Evolutionary conservation across 352 stramenopile genomes (phyloP).

Genomic region (Phytophthora hibernalis): DNA sequence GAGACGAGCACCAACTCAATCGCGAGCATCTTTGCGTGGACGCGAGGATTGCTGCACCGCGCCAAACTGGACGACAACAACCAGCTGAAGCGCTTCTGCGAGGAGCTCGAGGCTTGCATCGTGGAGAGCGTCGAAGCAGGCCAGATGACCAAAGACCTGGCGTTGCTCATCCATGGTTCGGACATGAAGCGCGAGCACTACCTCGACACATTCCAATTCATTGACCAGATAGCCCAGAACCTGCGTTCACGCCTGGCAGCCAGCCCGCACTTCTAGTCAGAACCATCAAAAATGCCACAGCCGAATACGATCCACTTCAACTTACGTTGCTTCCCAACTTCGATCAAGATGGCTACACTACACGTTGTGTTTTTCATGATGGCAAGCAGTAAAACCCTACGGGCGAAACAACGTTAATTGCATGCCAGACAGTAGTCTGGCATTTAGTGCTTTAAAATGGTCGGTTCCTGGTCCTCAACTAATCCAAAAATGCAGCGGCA

Average conservation of each 20-base stretch:
- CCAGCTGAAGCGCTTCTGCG: constrained; percentile 72
- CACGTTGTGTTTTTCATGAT: no score
- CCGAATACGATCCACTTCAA: neutral
- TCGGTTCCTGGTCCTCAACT: neutral
- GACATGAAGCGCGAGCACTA: constrained; percentile 84
- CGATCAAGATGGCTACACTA: neutral
- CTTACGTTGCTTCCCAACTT: neutral
- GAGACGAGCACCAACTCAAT: constrained; percentile 91
- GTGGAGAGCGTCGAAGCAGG: constrained; percentile 86
- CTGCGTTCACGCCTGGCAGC: constrained; percentile 43
- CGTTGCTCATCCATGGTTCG: constrained; percentile 80
- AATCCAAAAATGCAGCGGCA: constrained; percentile 8
- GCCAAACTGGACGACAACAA: constrained; percentile 88
- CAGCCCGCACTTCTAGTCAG: constrained; percentile 49
- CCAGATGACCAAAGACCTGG: constrained; percentile 91
- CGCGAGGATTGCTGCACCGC: constrained; percentile 80
- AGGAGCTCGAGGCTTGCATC: constrained; percentile 78
- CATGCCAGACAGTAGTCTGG: no score
- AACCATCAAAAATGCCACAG: constrained; percentile 14
- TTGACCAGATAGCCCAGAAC: constrained; percentile 63
- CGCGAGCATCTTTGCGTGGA: constrained; percentile 91
- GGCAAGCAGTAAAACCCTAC: no score
- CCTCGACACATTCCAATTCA: constrained; percentile 79
- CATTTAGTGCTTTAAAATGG: no score
- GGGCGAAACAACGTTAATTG: no score